A percentile compares a stretch with the other conserved stretches of the same genome.
These are phyloP conservation scores for Chenopodium formosanum DNA, from an alignment of 148 eudicot species.

Conservation along the genomic window DNA sequence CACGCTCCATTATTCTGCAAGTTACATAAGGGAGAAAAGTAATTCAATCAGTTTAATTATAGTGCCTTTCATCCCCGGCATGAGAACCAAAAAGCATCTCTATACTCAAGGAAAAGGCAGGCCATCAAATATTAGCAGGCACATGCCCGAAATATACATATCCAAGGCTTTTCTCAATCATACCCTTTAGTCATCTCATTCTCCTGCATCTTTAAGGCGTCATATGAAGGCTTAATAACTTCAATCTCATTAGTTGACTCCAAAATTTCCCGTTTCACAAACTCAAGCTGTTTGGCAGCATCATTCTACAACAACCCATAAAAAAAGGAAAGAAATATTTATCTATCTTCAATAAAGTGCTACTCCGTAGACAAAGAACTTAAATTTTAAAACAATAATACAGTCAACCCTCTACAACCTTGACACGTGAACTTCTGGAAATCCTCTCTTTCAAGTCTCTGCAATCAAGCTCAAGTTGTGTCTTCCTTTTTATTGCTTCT, in stretches of 20 bases:
- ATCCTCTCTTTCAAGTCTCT: constrained; percentile 78
- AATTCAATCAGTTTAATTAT: background rate
- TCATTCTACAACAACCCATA: constrained; percentile 50
- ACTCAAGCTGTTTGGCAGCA: constrained; percentile 68
- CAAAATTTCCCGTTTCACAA: constrained; percentile 64
- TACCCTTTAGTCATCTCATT: constrained; percentile 82
- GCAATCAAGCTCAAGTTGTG: constrained; percentile 84
- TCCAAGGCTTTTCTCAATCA: constrained; percentile 13
- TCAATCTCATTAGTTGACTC: constrained; percentile 63
- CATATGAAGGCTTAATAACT: constrained; percentile 57
- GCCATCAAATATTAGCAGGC: background rate
- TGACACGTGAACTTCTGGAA: constrained; percentile 48
- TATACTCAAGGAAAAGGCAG: background rate
- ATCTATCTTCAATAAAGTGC: background rate
- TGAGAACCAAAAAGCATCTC: background rate
- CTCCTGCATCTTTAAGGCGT: constrained; percentile 62
- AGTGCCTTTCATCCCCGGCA: background rate
- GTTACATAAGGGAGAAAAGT: constrained; percentile 14
- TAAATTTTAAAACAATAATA: background rate
- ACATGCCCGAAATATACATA: background rate
- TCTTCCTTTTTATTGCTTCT: constrained; percentile 68
- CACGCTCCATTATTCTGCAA: constrained; percentile 85
- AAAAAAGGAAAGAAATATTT: background rate
- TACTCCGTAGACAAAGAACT: background rate
- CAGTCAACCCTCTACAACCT: constrained; percentile 40